Base-by-base conservation (phyloP, 2,329 filamentous ascomycete species). In the Mycosphaerella sp. region DNA sequence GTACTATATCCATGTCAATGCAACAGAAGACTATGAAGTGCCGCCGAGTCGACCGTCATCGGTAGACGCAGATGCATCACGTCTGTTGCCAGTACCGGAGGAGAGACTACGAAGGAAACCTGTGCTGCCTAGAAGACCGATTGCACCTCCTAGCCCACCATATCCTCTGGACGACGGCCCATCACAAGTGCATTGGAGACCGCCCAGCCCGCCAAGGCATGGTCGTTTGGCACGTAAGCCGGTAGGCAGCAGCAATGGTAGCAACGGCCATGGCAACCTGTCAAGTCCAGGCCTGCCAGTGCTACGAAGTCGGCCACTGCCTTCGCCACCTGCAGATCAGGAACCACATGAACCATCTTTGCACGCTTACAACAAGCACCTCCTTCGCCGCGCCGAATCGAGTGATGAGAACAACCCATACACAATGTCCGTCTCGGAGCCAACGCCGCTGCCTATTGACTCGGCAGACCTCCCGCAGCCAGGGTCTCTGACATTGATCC, bases 1-100 rank as follows among this genome's bases (percentile, higher is more conserved):
- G 4, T 98, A 97, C 73, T 97, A 93, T 68, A 76, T 96, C 50
- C 92, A 97, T 71, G 80, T 95, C 39, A 80, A 89, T 55, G 54
- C 53, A 11, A 77, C 79, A 1, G 80, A 81, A 3, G 77, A 81
- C 39, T 81, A 87, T 53, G 69, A 73, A 31, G 67, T 73, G 32
- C 69, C 75, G 5, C 45, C 49, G 5, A 42, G 14, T 9, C 53
- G 52, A 36, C 55, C 46, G n/a, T 57, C 59, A 10, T 65, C 62
- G 2, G 59, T 60, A 39, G 58, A 63, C 14, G 48, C 56, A 4
- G 43, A 65, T 45, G 62, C 63, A 11, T 58, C 57, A 7, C 55
- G 59, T n/a, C 51, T 65, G 4, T 31, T 54, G 9, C 51, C 58
- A 2, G 43, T 59, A 12, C 55, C 46, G 8, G 57, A 61, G 23